Conservation (phyloP, 2,329 filamentous ascomycete species). For the Thielaviopsis cerberus region DNA sequence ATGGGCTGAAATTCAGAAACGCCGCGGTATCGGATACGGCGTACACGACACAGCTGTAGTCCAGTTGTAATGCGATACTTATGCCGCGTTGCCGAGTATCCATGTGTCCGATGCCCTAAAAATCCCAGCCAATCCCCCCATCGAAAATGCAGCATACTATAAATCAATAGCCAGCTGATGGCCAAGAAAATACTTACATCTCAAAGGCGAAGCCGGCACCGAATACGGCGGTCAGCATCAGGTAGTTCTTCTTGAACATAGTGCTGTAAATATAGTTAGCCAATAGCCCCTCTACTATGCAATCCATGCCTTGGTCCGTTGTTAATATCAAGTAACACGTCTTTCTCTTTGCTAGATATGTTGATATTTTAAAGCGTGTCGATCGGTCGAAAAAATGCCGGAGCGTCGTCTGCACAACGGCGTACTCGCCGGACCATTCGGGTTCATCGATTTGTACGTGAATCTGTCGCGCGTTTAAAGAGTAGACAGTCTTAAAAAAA, state of each 20-base stretch:
- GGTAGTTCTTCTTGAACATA: constrained; percentile 69
- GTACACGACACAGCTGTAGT: neutral
- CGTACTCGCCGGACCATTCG: neutral
- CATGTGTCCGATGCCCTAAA: neutral
- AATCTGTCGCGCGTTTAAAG: too few species aligned
- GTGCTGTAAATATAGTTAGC: constrained; percentile 33
- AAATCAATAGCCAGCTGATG: too few species aligned
- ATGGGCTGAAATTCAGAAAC: too few species aligned
- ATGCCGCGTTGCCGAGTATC: neutral
- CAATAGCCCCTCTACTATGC: neutral
- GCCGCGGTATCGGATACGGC: too few species aligned
- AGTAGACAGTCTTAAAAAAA: too few species aligned
- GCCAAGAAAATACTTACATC: constrained; percentile 51
- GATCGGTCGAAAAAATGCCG: neutral
- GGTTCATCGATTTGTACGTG: constrained; percentile 10
- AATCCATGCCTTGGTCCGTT: neutral
- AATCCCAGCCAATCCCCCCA: too few species aligned
- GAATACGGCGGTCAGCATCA: constrained; percentile 79
- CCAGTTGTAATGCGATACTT: neutral
- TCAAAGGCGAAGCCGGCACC: constrained; percentile 75
- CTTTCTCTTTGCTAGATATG: neutral
- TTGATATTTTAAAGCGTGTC: neutral
- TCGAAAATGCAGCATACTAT: too few species aligned
- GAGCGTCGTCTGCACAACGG: neutral
- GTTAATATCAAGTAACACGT: neutral